Evolutionary conservation across 257 asterid species (phyloP).

Genomic region (Solanum rostratum): DNA sequence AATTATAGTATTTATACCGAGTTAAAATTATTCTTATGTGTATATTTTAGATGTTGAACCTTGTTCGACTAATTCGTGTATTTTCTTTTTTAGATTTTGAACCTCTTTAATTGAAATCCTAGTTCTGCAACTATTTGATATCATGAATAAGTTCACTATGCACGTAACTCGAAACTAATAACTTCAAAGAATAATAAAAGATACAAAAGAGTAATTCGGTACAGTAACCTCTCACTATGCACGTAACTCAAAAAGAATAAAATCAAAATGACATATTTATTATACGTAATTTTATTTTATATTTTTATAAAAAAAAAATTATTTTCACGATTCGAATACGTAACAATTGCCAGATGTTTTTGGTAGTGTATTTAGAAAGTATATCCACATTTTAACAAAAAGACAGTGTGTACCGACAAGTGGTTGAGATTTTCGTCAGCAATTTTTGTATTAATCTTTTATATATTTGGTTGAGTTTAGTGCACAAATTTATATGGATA

Average conservation of each 20-base stretch:
- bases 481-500: neutral
- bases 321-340: neutral
- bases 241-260: fast-evolving
- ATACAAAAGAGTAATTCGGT: neutral
- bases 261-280: neutral
- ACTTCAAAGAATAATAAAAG: neutral
- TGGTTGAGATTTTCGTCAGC: neutral
- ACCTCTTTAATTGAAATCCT: too few relatives aligned
- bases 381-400: neutral
- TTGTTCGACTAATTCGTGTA: too few relatives aligned
- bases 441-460: neutral
- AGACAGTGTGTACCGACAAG: neutral
- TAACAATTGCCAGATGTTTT: neutral
- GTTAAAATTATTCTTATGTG: too few relatives aligned
- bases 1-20: too few relatives aligned
- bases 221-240: neutral
- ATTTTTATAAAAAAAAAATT: too few relatives aligned
- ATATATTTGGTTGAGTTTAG: neutral
- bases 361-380: too few relatives aligned
- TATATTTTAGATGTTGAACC: too few relatives aligned
- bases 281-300: too few relatives aligned
- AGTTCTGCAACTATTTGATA: too few relatives aligned
- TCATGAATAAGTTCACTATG: too few relatives aligned
- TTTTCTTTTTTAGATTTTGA: too few relatives aligned
- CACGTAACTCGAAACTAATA: too few relatives aligned